phyloP scores from a whole-genome alignment of 148 eudicot species.

The Fagopyrum tataricum region DNA sequence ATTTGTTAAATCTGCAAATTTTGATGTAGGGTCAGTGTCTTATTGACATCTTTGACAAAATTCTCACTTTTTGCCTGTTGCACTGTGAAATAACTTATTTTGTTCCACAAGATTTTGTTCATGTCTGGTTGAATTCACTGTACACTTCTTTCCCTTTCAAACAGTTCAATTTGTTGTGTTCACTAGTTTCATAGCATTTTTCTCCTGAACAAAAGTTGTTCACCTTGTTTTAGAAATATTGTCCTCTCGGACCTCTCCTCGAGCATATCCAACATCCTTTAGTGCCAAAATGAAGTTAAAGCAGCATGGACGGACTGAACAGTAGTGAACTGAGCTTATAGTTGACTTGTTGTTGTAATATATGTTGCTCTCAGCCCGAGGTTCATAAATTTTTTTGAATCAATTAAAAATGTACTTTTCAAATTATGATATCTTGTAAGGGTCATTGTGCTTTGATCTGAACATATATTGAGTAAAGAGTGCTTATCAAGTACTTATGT shows the following conservation, averaged over 20 bases:
- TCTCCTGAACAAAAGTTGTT: background rate
- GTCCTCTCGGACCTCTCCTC: background rate
- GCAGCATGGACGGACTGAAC: background rate
- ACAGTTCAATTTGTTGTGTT: background rate
- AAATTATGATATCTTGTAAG: background rate
- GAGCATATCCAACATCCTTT: background rate
- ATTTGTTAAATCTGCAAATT: background rate
- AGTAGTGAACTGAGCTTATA: constrained; percentile 1
- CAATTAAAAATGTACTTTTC: background rate
- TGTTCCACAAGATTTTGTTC: background rate
- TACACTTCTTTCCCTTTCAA: background rate
- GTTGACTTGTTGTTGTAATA: background rate
- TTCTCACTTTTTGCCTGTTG: background rate
- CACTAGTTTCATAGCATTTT: background rate
- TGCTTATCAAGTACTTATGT: background rate
- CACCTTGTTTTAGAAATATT: background rate
- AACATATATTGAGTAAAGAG: background rate
- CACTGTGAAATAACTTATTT: background rate
- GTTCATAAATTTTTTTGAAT: background rate
- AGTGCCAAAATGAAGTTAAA: background rate
- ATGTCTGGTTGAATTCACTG: background rate
- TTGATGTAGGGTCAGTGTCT: background rate
- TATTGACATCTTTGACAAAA: background rate
- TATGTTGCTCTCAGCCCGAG: background rate
- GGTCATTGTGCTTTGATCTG: background rate